A percentile compares a stretch with the other conserved stretches of the same genome.
phyloP scores from a whole-genome alignment of 495 filamentous ascomycete species.

The Neurospora sp. region DNA sequence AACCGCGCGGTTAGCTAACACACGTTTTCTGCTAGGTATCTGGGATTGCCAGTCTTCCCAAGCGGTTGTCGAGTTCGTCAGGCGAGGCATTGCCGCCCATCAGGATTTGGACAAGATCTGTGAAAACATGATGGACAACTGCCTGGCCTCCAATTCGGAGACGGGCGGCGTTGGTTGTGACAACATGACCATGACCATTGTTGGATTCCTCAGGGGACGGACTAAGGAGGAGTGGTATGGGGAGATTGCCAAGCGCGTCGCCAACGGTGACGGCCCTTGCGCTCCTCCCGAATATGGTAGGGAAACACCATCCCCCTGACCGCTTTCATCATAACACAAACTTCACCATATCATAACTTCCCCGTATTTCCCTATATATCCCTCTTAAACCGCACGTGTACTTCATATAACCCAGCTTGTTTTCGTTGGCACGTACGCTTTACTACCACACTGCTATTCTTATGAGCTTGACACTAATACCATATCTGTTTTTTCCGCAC shows the following conservation, averaged over 20 bases:
- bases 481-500: conserved; percentile 9
- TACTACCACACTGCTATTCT: background rate
- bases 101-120: conserved; percentile 88
- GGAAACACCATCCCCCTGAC: conserved; percentile 26
- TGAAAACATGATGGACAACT: conserved; percentile 99
- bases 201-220: conserved; percentile 81
- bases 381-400: conserved; percentile 9
- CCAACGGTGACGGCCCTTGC: conserved; percentile 94
- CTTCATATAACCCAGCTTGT: background rate
- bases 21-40: conserved; percentile 53
- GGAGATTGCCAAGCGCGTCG: conserved; percentile 84
- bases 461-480: conserved; percentile 17
- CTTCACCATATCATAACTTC: background rate
- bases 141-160: conserved; percentile 90
- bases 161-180: conserved; percentile 97
- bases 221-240: conserved; percentile 98
- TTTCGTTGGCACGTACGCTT: background rate
- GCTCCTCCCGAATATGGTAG: conserved; percentile 99
- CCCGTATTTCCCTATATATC: background rate
- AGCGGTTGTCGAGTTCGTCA: conserved; percentile 91
- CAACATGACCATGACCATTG: conserved; percentile 96
- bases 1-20: background rate
- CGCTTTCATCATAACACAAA: background rate
- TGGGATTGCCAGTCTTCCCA: conserved; percentile 99
- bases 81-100: conserved; percentile 89